Evolutionary conservation across 2,329 filamentous ascomycete species (phyloP), one percentile per base, ranked within the genome.

Genomic region (Fusarium floridanum): DNA sequence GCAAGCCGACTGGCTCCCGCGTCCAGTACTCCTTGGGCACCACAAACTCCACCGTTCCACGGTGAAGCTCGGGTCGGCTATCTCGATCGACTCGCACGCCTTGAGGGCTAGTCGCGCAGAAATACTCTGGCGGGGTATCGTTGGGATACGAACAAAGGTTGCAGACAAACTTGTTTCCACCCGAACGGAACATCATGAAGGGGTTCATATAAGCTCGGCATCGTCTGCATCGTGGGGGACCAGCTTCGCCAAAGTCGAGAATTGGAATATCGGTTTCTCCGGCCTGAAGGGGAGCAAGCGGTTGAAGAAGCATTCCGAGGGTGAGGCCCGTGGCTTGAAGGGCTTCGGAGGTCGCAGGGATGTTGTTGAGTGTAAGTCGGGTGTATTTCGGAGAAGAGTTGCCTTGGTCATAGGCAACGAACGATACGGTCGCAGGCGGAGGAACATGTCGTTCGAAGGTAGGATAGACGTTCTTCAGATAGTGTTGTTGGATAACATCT

Each of bases 1-100:
- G 91, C 78, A 98, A 82, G 27, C 94, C 95, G 16, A 97, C 94
- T 1, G 97, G 97, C 81, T 97, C 93, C 82, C 96, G 97, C 27
- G 95, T 96, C 94, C 95, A 99, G 85, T 99, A 99, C 84, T 99
- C 97, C 85, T 98, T 98, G 17, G 97, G 97, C 16, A 99, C 97
- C 70, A 97, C 88, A 81, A 97, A 99, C 81, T 99, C 97, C 55
- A 98, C 96, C 0, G 97, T 98, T 41, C 97, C 97, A 66, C 94
- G 90, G 78, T 92, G 94, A 78, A 99, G 87, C 84, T 99, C 97
- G 0, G 96, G 95, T 62, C 97, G 90, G 81, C 97, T 93, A 80
- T 95, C 90, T 59, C 97, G 91, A 83, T 99, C 97, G 60, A 97
- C 91, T 67, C 97, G 92, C 48, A 95, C 90, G 20, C 97, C 97